Conservation (phyloP, 2,329 filamentous ascomycete genomes). For the Hypoxylon sp. region DNA sequence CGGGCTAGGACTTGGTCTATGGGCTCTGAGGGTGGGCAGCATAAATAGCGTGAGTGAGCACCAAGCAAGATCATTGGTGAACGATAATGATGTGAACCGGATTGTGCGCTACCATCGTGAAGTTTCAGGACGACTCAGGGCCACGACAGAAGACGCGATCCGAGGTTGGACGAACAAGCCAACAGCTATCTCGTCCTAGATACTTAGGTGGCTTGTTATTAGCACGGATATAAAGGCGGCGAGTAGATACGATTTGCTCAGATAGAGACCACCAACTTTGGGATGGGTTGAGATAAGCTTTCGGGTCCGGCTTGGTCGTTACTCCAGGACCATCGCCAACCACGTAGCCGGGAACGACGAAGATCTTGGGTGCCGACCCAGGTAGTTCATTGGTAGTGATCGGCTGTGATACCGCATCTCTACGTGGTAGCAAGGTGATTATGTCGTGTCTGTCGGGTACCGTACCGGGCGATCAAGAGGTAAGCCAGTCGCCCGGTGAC, state of each 20-base stretch:
- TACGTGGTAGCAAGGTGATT: not conserved
- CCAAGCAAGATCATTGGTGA: not conserved
- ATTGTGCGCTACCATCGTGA: not conserved
- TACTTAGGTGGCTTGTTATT: not conserved
- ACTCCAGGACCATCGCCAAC: not conserved
- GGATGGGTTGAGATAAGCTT: conserved; percentile 23
- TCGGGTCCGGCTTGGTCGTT: not conserved
- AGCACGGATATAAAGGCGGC: not conserved
- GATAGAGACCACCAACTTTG: not conserved
- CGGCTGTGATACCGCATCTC: not conserved
- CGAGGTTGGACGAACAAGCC: not conserved
- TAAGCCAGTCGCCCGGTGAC: not conserved
- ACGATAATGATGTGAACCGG: not conserved
- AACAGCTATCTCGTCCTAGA: not conserved
- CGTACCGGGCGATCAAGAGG: not conserved
- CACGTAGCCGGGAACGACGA: conserved; percentile 1
- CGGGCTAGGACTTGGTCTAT: not conserved
- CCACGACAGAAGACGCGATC: not conserved
- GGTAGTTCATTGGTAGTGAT: not conserved
- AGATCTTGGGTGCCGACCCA: not conserved
- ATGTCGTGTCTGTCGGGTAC: not conserved
- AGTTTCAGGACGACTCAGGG: not conserved
- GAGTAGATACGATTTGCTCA: not conserved
- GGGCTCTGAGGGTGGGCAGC: conserved; percentile 3
- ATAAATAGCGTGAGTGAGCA: conserved; percentile 1